A percentile compares a stretch with the other conserved stretches of the same genome.
These are phyloP conservation scores for Eucalyptus leucophloia DNA, from an alignment of 345 rosid species.

Conservation along the genomic window DNA sequence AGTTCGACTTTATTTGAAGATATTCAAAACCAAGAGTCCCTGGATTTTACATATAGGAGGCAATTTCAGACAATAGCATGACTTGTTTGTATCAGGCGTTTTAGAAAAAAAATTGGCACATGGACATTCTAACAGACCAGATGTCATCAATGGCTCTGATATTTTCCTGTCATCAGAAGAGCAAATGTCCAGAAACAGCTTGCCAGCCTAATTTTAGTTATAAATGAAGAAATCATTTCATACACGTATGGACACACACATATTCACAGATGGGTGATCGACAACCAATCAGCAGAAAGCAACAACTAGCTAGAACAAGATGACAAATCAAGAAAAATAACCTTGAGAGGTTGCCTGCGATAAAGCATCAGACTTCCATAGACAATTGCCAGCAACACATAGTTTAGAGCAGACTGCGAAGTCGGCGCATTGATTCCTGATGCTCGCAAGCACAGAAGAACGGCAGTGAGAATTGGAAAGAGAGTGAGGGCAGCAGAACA, in stretches of 20 bases:
- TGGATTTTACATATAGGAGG: neutral
- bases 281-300: neutral
- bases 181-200: neutral
- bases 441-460: neutral
- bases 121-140: neutral
- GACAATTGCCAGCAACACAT: constrained; percentile 25
- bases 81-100: neutral
- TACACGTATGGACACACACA: neutral
- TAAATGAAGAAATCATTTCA: neutral
- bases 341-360: constrained; percentile 30
- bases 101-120: neutral
- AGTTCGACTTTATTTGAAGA: neutral
- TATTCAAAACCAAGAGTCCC: neutral
- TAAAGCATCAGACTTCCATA: constrained; percentile 45
- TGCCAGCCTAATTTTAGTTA: neutral
- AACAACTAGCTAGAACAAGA: neutral
- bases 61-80: neutral
- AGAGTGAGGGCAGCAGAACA: neutral
- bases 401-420: constrained; percentile 41
- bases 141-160: neutral
- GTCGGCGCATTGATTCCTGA: constrained; percentile 55
- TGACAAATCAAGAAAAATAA: neutral
- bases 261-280: neutral
- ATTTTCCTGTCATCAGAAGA: neutral
- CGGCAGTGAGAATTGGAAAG: neutral